These are phyloP conservation scores for Beta corolliflora DNA, from an alignment of 179 eudicot species.

Conservation along the genomic window DNA sequence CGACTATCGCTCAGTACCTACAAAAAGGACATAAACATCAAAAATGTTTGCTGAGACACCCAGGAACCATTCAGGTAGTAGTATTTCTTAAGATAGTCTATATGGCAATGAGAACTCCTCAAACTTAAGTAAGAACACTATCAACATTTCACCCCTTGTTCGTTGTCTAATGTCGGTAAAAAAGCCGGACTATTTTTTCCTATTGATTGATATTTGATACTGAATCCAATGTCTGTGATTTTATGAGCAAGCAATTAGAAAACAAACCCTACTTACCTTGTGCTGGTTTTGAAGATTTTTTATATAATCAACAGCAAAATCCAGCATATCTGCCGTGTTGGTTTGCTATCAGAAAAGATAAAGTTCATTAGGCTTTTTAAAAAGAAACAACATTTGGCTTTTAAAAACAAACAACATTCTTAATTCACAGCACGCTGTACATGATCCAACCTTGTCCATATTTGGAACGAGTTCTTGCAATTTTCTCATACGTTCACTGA, in stretches of 20 bases:
- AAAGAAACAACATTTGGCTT: no score
- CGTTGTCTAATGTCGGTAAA: neutral
- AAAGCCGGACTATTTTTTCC: neutral
- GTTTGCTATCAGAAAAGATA: conserved; percentile 57
- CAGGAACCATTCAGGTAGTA: neutral
- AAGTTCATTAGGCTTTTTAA: conserved; percentile 6
- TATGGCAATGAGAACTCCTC: neutral
- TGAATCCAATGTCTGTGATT: neutral
- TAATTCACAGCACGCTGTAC: neutral
- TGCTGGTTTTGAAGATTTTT: conserved; percentile 76
- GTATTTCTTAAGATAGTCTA: neutral
- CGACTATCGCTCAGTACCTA: conserved; percentile 53
- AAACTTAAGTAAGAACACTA: neutral
- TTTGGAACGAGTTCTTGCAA: conserved; percentile 84
- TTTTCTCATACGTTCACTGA: conserved; percentile 80
- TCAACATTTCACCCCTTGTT: neutral
- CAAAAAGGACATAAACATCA: conserved; percentile 12
- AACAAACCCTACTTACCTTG: conserved; percentile 43
- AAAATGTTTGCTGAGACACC: neutral
- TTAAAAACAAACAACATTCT: neutral
- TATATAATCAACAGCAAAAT: conserved; percentile 86
- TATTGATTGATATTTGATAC: neutral
- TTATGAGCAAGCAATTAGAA: neutral
- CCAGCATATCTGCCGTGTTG: conserved; percentile 90
- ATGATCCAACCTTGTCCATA: conserved; percentile 72